Base-by-base conservation (phyloP, 768 basidiomycete genomes). In the Asterophora lycoperdoides region DNA sequence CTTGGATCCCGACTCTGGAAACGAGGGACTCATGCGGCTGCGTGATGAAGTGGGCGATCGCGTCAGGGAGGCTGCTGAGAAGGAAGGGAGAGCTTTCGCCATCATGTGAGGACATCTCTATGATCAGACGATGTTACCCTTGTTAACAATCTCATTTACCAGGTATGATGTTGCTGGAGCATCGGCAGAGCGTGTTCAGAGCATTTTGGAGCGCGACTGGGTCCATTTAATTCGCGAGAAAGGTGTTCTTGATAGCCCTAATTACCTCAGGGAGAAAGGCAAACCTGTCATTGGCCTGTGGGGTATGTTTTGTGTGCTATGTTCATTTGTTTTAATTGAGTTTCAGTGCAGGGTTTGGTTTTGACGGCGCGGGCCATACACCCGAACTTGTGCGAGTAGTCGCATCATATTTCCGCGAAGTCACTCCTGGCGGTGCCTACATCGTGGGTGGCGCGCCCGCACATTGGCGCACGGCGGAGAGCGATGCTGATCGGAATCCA, bases 81-180 rank as follows among this genome's bases (percentile, higher is more conserved):
- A 75, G 41, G 85, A 91, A 57, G 88, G 86, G 1, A 70, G 90
- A 40, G 88, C 89, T 5, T 92, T 82, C 64, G 84, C 89, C 9
- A 85, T 91, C 53, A 93, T 93, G 90, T 89, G 52, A 58, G 86
- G 62, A 18, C 45, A 29, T 45, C 6, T 15, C 19, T 38, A 38
- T 26, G 40, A 9, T 35, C 38, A 55, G 18, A 36, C 10, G 10
- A 45, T 50, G 36, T 37, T 35, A 33, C 10, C 17, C 38, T 43
- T 30, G 33, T 46, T 53, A 43, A 36, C 44, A 13, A 36, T 46
- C 13, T n/a, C 14, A 33, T 17, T 34, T 38, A 20, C 8, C 49
- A 90, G 89, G 88, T 91, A 92, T 61, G 89, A 92, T 62, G 81
- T 92, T 2, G 79, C 86, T 8, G 86, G 87, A 15, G 81, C 91